Base-by-base conservation (phyloP, 176 grass and related monocot genomes). In the Alopecurus myosuroides region DNA sequence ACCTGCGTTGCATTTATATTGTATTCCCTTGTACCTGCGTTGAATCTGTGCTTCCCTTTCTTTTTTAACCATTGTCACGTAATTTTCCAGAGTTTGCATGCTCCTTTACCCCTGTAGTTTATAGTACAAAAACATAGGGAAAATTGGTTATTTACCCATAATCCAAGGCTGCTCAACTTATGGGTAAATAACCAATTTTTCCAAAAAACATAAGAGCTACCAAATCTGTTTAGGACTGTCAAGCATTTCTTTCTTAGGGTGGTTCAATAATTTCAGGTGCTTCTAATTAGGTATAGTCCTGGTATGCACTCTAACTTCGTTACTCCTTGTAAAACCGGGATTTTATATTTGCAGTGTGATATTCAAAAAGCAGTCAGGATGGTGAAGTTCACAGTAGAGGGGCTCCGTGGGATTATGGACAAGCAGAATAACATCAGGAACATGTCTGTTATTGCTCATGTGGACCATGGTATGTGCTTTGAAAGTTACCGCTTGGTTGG, bases 401-500 rank as follows among this genome's bases (percentile, higher is more conserved):
- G 83, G 86, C 92, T 94, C 45, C 94, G 90, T 11, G 31, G 44
- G 3, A 97, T 94, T 61, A 97, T 97, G 94, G 94, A 97, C 77
- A 69, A 92, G 48, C 94, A 94, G 25, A 89, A 92, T 74, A 97
- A 97, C 34, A 97, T 94, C 31, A 51, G 94, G 6, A 97, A 97
- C 82, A 97, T 97, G 94, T 97, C 94, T 48, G 94, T 93, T 57
- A 91, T 92, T 91, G 94, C 94, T 55, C 91, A 97, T 84, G 94
- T 97, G 5, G 94, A 97, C 70, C 94, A 97, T 78, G 94, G 94
- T 97, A 91, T 72, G 74, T 51, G n/a, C 46, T 18, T 7, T 2
- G 17, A 53, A 58, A 25, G 30, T 37, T 60, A 44, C 71, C 28
- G 8, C 44, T 74, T 50, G 3, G n/a, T 15, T 74, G 49, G 17